Evolutionary conservation across 352 stramenopile species (phyloP), one percentile per base, ranked within the genome.

Genomic region (Phytophthora colocasiae): DNA sequence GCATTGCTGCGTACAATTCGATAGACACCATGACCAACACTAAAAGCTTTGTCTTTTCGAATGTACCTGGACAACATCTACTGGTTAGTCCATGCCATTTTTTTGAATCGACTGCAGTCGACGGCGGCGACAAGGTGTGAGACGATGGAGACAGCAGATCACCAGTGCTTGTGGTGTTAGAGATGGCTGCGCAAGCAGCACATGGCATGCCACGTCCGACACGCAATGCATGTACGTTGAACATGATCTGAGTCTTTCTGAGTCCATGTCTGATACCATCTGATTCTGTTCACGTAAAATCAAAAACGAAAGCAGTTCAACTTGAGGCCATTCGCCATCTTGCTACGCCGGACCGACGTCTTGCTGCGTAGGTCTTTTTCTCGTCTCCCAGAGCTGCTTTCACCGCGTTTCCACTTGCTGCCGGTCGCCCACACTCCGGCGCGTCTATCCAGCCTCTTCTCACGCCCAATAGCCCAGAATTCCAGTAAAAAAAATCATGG

Each of bases 241-340:
- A n/a, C 17, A 4, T 47, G 15, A 7, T 43, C 36, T 57, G 50
- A 46, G 27, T 27, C 26, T 36, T 11, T 59, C 52, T 59, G 39
- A 59, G n/a, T 43, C 27, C 6, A 12, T 12, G 10, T 44, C 52
- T 59, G 39, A 59, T 39, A n/a, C n/a, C 26, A 31, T 47, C 50
- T 57, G 50, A 57, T 47, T 34, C 50, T 58, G 51, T 58, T 58
- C 51, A 49, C 51, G 51, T 58, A 50, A 50, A 50, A 52, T 60
- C 54, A 62, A 22, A 22, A 48, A 48, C 57, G 39, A 65, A 69
- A 64, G 36, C 44, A 53, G 66, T 73, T 73, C 66, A 73, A 73
- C n/a, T 73, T 73, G 66, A 58, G 51, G 45, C 34, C 64, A 58
- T 41, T 65, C 44, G 6, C 31, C 12, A 59, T 53, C 52, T 46